Evolutionary conservation across 23 red algal species (phyloP).

Genomic region (Porphyridium purpureum): DNA sequence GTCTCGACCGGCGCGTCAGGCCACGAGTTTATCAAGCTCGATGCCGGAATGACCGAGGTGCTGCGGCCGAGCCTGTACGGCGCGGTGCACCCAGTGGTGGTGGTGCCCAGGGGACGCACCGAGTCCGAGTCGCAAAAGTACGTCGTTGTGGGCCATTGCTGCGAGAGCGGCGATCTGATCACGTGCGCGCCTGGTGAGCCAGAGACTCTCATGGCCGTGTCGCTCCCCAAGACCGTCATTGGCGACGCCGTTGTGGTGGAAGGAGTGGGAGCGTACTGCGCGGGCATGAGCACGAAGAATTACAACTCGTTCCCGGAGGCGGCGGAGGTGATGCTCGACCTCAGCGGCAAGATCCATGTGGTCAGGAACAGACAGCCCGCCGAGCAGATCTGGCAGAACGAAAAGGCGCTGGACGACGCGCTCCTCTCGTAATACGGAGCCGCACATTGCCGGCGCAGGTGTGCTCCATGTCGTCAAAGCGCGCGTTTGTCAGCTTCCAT

Average conservation of each 20-base stretch:
- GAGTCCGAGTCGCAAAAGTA: neutral
- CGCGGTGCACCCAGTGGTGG: neutral
- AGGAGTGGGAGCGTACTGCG: neutral
- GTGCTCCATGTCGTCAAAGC: no score
- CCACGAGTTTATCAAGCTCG: constrained; percentile 1
- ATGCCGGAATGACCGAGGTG: neutral
- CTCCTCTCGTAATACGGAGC: no score
- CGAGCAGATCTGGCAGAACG: neutral
- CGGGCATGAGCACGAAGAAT: neutral
- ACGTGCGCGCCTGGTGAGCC: neutral
- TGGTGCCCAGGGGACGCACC: neutral
- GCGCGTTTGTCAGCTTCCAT: no score
- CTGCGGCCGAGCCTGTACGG: neutral
- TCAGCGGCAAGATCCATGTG: neutral
- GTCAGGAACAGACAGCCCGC: neutral
- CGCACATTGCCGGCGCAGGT: no score
- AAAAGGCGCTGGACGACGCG: neutral
- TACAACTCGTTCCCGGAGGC: constrained; percentile 1
- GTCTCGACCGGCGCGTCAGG: neutral
- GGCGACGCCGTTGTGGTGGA: neutral
- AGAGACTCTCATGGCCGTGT: neutral
- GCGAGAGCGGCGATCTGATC: neutral
- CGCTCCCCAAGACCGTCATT: neutral
- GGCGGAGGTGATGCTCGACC: neutral
- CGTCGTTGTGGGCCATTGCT: constrained; percentile 1